Evolutionary conservation across 2,329 filamentous ascomycete genomes (phyloP).

Genomic region (Aspergillaceae sp.): DNA sequence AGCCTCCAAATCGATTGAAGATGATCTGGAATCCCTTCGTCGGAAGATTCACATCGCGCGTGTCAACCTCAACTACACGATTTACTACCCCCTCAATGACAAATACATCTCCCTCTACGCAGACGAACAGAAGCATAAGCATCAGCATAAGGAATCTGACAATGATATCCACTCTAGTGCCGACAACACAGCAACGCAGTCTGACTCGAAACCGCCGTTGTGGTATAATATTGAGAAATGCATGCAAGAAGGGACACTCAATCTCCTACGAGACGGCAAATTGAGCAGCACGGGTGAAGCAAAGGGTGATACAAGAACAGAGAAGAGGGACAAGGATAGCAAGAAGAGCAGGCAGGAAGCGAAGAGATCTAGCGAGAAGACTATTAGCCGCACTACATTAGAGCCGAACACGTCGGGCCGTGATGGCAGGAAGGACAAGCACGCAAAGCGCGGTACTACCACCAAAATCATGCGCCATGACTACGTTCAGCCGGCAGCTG

Average conservation of each 20-base stretch:
- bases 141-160: background rate
- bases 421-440: slow-evolving; percentile 3
- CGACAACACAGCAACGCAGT: slow-evolving; percentile 1
- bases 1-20: slow-evolving; percentile 9
- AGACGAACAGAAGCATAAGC: slow-evolving; percentile 21
- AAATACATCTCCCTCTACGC: slow-evolving; percentile 52
- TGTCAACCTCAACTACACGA: slow-evolving; percentile 55
- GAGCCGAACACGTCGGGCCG: background rate
- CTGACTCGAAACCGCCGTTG: slow-evolving; percentile 28
- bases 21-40: slow-evolving; percentile 16
- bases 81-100: slow-evolving; percentile 52
- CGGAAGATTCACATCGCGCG: slow-evolving; percentile 41
- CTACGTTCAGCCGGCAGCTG: slow-evolving; percentile 1
- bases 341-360: slow-evolving; percentile 6
- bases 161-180: slow-evolving; percentile 8
- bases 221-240: slow-evolving; percentile 39
- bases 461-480: slow-evolving; percentile 3
- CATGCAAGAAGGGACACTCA: slow-evolving; percentile 36
- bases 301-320: background rate
- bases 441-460: slow-evolving; percentile 3
- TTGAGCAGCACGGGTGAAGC: slow-evolving; percentile 11
- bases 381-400: background rate
- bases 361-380: slow-evolving; percentile 7
- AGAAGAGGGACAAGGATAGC: slow-evolving; percentile 5
- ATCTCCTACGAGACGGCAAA: slow-evolving; percentile 35